Conservation (phyloP, 148 eudicot species). For the Pouteria glomerata region DNA sequence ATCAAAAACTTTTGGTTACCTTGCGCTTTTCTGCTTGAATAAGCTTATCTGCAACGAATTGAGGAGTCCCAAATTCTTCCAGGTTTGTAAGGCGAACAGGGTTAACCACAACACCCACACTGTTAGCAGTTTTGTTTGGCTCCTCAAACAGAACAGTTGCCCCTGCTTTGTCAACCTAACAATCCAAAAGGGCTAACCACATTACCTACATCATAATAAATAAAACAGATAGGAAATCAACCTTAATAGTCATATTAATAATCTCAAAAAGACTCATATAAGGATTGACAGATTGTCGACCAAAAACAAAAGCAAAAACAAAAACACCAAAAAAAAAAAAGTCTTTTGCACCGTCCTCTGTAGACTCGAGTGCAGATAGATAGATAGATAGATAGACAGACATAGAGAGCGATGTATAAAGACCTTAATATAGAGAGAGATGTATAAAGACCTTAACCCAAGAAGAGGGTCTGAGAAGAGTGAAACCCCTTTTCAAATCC, state of each 20-base stretch:
- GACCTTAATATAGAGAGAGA: no score
- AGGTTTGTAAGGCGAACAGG: constrained; percentile 68
- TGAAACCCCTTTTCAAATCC: constrained; percentile 63
- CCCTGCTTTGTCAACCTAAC: constrained; percentile 87
- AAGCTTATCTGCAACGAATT: constrained; percentile 80
- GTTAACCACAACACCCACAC: constrained; percentile 74
- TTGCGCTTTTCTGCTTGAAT: constrained; percentile 88
- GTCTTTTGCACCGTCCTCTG: no score
- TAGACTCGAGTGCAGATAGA: no score
- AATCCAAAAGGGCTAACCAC: constrained; percentile 2
- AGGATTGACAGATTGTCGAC: neutral
- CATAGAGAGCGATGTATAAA: neutral
- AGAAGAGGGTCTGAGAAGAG: constrained; percentile 71
- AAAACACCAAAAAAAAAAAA: no score
- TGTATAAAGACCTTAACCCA: constrained; percentile 50
- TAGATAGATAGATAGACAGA: neutral
- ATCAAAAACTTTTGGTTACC: constrained; percentile 23
- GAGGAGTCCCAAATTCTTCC: constrained; percentile 71
- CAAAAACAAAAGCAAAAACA: no score
- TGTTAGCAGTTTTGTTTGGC: constrained; percentile 59
- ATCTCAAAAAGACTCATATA: neutral
- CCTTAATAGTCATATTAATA: neutral
- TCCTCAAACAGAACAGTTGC: constrained; percentile 84
- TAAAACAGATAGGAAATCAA: neutral
- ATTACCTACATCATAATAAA: neutral